These are phyloP conservation scores for Thalassiosira mediterranea DNA, from an alignment of 352 stramenopile species.

Conservation along the genomic window DNA sequence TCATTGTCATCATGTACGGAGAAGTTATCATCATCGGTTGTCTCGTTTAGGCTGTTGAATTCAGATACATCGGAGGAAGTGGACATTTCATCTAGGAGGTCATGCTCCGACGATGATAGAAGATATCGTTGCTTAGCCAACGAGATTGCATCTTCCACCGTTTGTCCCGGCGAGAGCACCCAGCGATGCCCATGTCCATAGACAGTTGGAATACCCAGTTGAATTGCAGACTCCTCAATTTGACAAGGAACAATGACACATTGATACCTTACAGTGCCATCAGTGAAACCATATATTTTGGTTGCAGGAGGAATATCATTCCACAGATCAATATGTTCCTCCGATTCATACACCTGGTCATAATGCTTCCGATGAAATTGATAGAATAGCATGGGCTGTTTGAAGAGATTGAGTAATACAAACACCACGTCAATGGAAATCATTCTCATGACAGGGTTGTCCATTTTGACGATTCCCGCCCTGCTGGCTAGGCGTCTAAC, in stretches of 20 bases:
- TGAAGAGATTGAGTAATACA: constrained; percentile 6
- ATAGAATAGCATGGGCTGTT: constrained; percentile 1
- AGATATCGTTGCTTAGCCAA: constrained; percentile 3
- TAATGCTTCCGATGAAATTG: background rate
- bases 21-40: constrained; percentile 5
- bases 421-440: background rate
- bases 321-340: constrained; percentile 22
- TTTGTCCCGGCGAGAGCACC: constrained; percentile 4
- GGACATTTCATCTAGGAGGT: background rate
- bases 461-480: constrained; percentile 20
- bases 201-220: background rate
- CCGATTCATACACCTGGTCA: background rate
- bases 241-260: constrained; percentile 21
- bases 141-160: background rate
- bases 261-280: background rate
- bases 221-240: constrained; percentile 10
- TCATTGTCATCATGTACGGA: constrained; percentile 11
- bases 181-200: constrained; percentile 4
- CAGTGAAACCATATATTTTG: background rate
- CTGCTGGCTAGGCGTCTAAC: constrained; percentile 10
- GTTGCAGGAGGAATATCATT: constrained; percentile 17
- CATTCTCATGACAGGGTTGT: constrained; percentile 2
- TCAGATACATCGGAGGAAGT: background rate
- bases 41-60: background rate
- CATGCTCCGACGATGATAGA: background rate